A percentile compares a stretch with the other conserved stretches of the same genome.
These are phyloP conservation scores for Filobasidium floriforme DNA, from an alignment of 768 basidiomycete genomes.

Conservation along the genomic window DNA sequence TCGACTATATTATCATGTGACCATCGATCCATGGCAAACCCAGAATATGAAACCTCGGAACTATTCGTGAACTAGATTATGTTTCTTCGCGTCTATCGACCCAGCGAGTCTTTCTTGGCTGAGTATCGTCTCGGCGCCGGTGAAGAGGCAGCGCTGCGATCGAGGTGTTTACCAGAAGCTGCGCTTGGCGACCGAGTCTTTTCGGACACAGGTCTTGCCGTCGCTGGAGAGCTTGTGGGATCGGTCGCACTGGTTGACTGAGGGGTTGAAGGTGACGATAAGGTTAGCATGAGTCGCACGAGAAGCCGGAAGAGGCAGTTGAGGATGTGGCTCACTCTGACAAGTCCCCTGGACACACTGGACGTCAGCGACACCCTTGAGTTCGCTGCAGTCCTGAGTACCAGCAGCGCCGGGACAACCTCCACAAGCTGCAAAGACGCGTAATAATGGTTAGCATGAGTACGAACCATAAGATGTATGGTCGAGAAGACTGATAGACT, in stretches of 20 bases:
- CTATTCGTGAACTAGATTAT: too few relatives aligned
- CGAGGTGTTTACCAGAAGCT: background rate
- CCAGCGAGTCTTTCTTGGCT: too few relatives aligned
- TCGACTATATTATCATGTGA: too few relatives aligned
- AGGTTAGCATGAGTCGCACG: background rate
- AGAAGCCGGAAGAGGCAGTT: background rate
- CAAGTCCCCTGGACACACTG: constrained; percentile 1
- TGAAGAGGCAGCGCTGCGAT: too few relatives aligned
- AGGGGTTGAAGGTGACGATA: background rate
- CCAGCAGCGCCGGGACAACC: constrained; percentile 1
- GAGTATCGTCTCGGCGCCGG: too few relatives aligned
- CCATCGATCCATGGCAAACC: too few relatives aligned
- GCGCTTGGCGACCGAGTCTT: background rate
- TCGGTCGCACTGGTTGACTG: constrained; percentile 7
- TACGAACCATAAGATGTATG: too few relatives aligned
- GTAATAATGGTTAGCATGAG: too few relatives aligned
- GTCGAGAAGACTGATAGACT: background rate
- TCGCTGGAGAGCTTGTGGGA: constrained; percentile 5
- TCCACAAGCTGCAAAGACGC: background rate
- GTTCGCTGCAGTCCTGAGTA: constrained; percentile 5
- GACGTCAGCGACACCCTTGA: background rate
- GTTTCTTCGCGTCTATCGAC: too few relatives aligned
- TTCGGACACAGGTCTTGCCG: constrained; percentile 4
- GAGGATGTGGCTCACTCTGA: background rate
- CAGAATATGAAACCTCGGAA: too few relatives aligned